Evolutionary conservation across 768 basidiomycete genomes (phyloP).

Genomic region (Boletus insuetus): DNA sequence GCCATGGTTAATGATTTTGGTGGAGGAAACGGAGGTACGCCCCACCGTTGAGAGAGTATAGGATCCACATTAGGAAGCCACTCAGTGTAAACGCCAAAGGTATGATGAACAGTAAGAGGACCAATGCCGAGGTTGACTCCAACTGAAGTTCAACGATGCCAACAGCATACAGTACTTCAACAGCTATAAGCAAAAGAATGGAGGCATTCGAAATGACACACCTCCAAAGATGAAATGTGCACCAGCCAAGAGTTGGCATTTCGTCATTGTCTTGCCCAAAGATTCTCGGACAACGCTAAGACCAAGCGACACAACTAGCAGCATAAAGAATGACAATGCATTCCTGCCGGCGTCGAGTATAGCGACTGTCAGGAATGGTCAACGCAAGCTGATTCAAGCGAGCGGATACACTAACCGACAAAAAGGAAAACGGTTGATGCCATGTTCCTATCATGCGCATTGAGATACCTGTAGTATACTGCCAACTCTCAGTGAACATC

Average conservation of each 20-base stretch:
- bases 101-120: slow-evolving; percentile 86
- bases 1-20: slow-evolving; percentile 3
- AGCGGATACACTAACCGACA: slow-evolving; percentile 57
- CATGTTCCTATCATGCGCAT: slow-evolving; percentile 73
- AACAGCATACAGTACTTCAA: slow-evolving; percentile 81
- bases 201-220: slow-evolving; percentile 36
- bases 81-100: slow-evolving; percentile 96
- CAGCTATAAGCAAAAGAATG: slow-evolving; percentile 6
- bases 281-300: slow-evolving; percentile 89
- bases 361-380: slow-evolving; percentile 55
- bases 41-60: slow-evolving; percentile 84
- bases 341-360: slow-evolving; percentile 94
- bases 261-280: slow-evolving; percentile 80
- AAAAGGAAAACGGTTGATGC: slow-evolving; percentile 89
- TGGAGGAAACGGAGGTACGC: neutral
- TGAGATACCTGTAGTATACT: slow-evolving; percentile 95
- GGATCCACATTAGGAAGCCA: slow-evolving; percentile 93
- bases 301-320: slow-evolving; percentile 89
- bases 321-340: slow-evolving; percentile 91
- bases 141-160: slow-evolving; percentile 93
- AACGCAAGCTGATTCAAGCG: neutral
- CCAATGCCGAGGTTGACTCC: slow-evolving; percentile 83
- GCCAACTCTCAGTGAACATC: slow-evolving; percentile 8
- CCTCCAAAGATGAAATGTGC: slow-evolving; percentile 94
- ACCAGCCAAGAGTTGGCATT: slow-evolving; percentile 74